phyloP scores from a whole-genome alignment of 441 rosid genomes.

The Corymbia calophylla region DNA sequence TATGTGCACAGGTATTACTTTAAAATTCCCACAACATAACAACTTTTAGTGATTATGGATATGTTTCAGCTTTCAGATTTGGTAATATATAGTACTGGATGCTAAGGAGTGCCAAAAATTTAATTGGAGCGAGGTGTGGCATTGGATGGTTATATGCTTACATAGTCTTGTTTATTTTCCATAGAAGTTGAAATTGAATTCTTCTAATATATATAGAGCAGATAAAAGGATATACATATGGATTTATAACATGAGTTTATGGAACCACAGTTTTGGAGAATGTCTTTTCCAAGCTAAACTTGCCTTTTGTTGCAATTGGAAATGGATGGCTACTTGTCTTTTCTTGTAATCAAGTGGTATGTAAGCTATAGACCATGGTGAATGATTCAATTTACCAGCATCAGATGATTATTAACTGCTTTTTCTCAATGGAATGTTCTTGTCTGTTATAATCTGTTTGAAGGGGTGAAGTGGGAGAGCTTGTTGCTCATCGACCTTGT shows the following conservation, averaged over 20 bases:
- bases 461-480: neutral
- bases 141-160: neutral
- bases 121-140: neutral
- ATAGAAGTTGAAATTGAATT: neutral
- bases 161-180: neutral
- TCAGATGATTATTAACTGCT: neutral
- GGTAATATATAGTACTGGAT: neutral
- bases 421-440: neutral
- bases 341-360: neutral
- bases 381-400: neutral
- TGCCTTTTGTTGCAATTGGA: neutral
- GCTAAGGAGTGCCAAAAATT: neutral
- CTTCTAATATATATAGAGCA: neutral
- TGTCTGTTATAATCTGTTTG: neutral
- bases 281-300: neutral
- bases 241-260: neutral
- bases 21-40: neutral
- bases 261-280: neutral
- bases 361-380: neutral
- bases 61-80: neutral
- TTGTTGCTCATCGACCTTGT: neutral
- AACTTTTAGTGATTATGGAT: neutral
- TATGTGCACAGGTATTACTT: constrained; percentile 72
- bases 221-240: neutral
- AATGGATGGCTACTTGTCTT: neutral